These are phyloP conservation scores for Drechmeria coniospora DNA, from an alignment of 2,329 filamentous ascomycete genomes.

Conservation along the genomic window DNA sequence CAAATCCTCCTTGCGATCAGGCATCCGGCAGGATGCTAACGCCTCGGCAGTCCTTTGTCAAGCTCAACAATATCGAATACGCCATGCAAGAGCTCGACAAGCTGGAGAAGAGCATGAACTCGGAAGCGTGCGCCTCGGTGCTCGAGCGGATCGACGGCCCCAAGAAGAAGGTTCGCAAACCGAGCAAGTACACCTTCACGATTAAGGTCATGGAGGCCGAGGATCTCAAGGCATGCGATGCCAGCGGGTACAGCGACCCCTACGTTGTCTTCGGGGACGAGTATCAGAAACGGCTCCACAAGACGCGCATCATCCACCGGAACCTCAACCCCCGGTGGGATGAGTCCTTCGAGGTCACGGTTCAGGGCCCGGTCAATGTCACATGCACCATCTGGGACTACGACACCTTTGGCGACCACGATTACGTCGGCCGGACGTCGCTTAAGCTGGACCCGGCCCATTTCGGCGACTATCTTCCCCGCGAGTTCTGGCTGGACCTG, in stretches of 20 bases:
- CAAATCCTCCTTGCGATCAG: no score
- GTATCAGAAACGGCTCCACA: constrained; percentile 90
- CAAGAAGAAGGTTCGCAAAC: constrained; percentile 45
- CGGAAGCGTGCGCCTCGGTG: constrained; percentile 75
- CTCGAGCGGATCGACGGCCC: constrained; percentile 62
- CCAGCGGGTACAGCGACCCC: constrained; percentile 85
- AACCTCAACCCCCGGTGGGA: constrained; percentile 94
- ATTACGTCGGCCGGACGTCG: constrained; percentile 92
- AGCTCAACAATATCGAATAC: constrained; percentile 94
- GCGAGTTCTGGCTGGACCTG: constrained; percentile 94
- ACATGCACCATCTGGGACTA: constrained; percentile 98
- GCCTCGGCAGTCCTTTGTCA: constrained; percentile 65
- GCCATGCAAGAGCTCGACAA: constrained; percentile 85
- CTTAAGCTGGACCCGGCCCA: constrained; percentile 96
- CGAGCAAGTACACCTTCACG: constrained; percentile 89
- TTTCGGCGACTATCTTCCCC: constrained; percentile 87
- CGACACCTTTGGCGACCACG: constrained; percentile 92
- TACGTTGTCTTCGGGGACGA: constrained; percentile 96
- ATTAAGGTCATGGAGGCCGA: constrained; percentile 98
- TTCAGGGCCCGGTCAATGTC: constrained; percentile 78
- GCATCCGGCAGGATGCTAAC: no score
- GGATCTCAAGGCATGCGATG: constrained; percentile 94
- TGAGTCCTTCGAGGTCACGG: constrained; percentile 90
- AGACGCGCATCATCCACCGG: constrained; percentile 81
- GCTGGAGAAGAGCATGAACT: constrained; percentile 77